Evolutionary conservation across 1,284 basidiomycete species (phyloP).

Genomic region (Volvariella surrecta): DNA sequence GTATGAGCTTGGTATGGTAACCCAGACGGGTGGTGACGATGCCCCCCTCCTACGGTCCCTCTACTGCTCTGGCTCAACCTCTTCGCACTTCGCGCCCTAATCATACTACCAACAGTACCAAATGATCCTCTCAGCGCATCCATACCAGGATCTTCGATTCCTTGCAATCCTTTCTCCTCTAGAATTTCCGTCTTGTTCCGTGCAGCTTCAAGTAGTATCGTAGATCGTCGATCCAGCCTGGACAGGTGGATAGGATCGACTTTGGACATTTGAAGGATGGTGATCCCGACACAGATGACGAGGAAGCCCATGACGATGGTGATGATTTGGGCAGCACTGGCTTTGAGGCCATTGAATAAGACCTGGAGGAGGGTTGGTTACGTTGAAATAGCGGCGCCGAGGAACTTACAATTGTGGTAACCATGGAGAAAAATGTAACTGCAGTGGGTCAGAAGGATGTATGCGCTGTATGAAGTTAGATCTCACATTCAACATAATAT

Average conservation of each 20-base stretch:
- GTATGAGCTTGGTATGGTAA: conserved; percentile 18
- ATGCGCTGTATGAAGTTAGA: conserved; percentile 1
- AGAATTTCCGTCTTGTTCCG: conserved; percentile 51
- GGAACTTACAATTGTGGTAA: conserved; percentile 68
- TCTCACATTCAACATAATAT: conserved; percentile 77
- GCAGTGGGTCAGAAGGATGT: conserved; percentile 17
- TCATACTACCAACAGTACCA: conserved; percentile 83
- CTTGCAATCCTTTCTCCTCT: conserved; percentile 50
- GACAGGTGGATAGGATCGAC: conserved; percentile 71
- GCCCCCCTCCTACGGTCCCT: neutral
- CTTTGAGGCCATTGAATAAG: conserved; percentile 86
- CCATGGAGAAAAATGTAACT: conserved; percentile 85
- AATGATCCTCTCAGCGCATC: conserved; percentile 86
- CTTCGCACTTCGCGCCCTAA: conserved; percentile 68
- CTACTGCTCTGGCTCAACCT: conserved; percentile 51
- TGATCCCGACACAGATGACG: conserved; percentile 85
- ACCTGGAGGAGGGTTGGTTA: conserved; percentile 34
- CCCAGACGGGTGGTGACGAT: conserved; percentile 14
- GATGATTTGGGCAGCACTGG: conserved; percentile 69
- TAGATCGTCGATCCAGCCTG: conserved; percentile 77
- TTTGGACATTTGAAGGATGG: conserved; percentile 94
- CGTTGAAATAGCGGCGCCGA: neutral
- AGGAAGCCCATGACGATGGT: conserved; percentile 91
- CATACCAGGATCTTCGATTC: conserved; percentile 75
- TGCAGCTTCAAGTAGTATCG: conserved; percentile 76